These are phyloP conservation scores for Gamarada debralockiae DNA, from an alignment of 495 filamentous ascomycete genomes.

Conservation along the genomic window DNA sequence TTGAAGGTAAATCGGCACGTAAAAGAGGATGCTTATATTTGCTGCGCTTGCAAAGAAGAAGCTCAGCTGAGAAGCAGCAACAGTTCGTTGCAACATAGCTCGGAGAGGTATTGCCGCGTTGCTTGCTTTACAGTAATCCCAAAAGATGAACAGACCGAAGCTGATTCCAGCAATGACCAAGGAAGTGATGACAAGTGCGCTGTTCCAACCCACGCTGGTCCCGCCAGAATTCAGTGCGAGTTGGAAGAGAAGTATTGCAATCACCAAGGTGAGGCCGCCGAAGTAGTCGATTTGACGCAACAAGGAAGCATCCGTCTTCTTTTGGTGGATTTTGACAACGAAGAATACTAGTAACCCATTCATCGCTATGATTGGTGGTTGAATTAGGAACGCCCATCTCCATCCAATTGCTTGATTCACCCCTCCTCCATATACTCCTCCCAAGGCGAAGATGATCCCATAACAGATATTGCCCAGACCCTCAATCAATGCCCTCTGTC, in stretches of 20 bases:
- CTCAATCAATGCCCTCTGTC: slow-evolving; percentile 76
- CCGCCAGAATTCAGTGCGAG: slow-evolving; percentile 79
- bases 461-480: slow-evolving; percentile 76
- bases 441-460: slow-evolving; percentile 63
- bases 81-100: slow-evolving; percentile 65
- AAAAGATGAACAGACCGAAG: slow-evolving; percentile 54
- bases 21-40: slow-evolving; percentile 59
- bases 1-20: slow-evolving; percentile 77
- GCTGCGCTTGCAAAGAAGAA: slow-evolving; percentile 65
- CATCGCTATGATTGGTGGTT: slow-evolving; percentile 63
- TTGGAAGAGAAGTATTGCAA: slow-evolving; percentile 61
- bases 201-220: slow-evolving; percentile 73
- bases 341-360: slow-evolving; percentile 60
- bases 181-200: slow-evolving; percentile 65
- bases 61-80: slow-evolving; percentile 65
- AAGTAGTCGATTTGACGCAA: slow-evolving; percentile 76
- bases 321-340: slow-evolving; percentile 69
- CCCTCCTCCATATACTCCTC: slow-evolving; percentile 72
- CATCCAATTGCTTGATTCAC: slow-evolving; percentile 75
- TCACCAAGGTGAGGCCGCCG: slow-evolving; percentile 62
- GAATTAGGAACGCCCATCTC: slow-evolving; percentile 72
- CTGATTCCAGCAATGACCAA: slow-evolving; percentile 60
- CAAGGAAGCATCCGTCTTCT: slow-evolving; percentile 45
- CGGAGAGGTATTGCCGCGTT: slow-evolving; percentile 81
- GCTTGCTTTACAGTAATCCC: slow-evolving; percentile 56